These are phyloP conservation scores for Aspergillus brunneoviolaceus DNA, from an alignment of 2,329 filamentous ascomycete genomes.

Conservation along the genomic window DNA sequence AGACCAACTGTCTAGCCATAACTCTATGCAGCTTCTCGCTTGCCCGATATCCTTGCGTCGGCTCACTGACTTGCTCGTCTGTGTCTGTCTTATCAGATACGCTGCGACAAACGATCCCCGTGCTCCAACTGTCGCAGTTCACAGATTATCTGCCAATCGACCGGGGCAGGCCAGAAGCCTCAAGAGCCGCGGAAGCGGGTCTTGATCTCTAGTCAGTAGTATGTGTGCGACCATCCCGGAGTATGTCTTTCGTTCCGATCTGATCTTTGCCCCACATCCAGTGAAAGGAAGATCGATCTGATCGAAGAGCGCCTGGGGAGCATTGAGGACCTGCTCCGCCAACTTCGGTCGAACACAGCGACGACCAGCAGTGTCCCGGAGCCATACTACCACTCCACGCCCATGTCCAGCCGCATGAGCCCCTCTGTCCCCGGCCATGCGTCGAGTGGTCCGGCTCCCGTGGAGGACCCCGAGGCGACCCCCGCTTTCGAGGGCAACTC, in stretches of 20 bases:
- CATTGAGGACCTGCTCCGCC: conserved; percentile 44
- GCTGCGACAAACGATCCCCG: conserved; percentile 43
- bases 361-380: conserved; percentile 6
- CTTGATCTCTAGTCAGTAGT: conserved; percentile 46
- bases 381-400: conserved; percentile 12
- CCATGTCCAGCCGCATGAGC: conserved; percentile 14
- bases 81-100: conserved; percentile 31
- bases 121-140: conserved; percentile 44
- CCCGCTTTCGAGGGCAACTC: conserved; percentile 51
- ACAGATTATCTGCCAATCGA: conserved; percentile 38
- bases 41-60: neutral
- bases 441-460: conserved; percentile 22
- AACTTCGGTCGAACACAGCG: conserved; percentile 22
- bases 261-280: conserved; percentile 20
- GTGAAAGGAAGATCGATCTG: conserved; percentile 54
- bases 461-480: conserved; percentile 30
- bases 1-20: neutral
- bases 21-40: neutral
- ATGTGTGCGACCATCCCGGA: conserved; percentile 13
- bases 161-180: conserved; percentile 35
- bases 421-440: conserved; percentile 13
- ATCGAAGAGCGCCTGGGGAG: conserved; percentile 52
- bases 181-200: conserved; percentile 41
- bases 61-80: neutral
- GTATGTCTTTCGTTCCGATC: conserved; percentile 4